phyloP scores from a whole-genome alignment of 2,329 filamentous ascomycete species.

The Aspergillus pseudonomiae region DNA sequence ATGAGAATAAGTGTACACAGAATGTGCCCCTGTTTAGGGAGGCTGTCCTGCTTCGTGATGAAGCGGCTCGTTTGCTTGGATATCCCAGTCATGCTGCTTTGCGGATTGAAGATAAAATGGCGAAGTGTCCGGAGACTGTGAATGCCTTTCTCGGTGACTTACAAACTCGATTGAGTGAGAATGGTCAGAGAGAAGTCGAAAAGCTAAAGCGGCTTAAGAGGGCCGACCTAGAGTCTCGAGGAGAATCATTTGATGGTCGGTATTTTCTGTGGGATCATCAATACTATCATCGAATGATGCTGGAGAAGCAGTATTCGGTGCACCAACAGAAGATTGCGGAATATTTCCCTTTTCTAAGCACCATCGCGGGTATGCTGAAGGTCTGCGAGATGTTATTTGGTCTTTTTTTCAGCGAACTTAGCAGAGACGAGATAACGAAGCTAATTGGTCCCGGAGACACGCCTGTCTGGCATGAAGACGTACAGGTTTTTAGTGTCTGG shows the following conservation, averaged over 20 bases:
- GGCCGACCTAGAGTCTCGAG: not conserved
- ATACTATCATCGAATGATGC: not conserved
- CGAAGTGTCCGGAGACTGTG: not conserved
- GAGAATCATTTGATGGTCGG: not conserved
- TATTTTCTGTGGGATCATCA: not conserved
- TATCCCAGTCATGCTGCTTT: not conserved
- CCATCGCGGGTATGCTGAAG: accelerated
- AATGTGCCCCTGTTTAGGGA: not conserved
- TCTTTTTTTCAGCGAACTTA: not conserved
- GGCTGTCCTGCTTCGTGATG: not conserved
- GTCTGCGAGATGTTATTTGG: not conserved
- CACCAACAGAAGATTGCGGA: not conserved
- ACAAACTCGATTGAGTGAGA: not conserved
- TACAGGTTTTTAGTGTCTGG: not conserved
- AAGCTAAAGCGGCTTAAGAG: not conserved
- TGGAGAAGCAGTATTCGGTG: not conserved
- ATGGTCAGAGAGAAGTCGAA: not conserved
- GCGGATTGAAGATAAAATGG: not conserved
- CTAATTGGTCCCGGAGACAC: accelerated
- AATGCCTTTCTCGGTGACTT: not conserved
- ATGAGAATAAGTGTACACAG: not conserved
- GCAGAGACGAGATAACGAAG: accelerated
- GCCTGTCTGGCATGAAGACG: not conserved
- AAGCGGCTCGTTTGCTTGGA: not conserved
- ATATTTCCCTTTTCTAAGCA: not conserved